Base-by-base conservation (phyloP, 1,139 yeast species). In the Spathaspora sp. region DNA sequence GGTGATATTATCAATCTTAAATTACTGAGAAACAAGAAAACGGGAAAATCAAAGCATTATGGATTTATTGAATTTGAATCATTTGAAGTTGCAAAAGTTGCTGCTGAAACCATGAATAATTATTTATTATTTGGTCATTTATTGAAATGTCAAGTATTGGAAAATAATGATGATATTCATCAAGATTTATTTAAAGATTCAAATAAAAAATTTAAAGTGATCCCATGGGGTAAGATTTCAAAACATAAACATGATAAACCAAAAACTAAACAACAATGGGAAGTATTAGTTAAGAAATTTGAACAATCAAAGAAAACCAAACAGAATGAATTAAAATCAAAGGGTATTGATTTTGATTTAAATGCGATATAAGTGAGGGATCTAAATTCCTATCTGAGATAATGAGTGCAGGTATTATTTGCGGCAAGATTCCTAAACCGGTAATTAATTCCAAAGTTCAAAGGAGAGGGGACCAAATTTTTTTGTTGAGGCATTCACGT, bases 21-120 rank as follows among this genome's bases (percentile, higher is more conserved):
- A 56, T 69, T 93, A 49, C 88, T 97, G 38, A 81, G 98, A 63
- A 91, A 89, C 73, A 90, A 87, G 65, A 87, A 85, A 64, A 84
- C 96, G 3, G 99, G 99, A 41, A 82, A 84, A 51, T 85, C 97
- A 17, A 91, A 90, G 70, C 98, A 91, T 67, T 95, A 84, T 65
- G 99, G 91, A 10, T 93, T 89, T 65, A 72, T 93, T 46, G 97
- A 91, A 68, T 93, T 93, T 60, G 81, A 78, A 43, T 77, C 82
- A 49, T 63, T 68, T 36, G 88, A 83, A 43, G 95, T 88, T 49
- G 98, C 98, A 43, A 78, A 82, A 55, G 76, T 90, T 50, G 99
- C 97, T 1, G 87, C 87, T 51, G 98, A 93, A 57, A 84, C 98
- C 44, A 93, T 93, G 99, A 85, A 93, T 70, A 93, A 93, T 68